Evolutionary conservation across 1,284 basidiomycete genomes (phyloP).

Genomic region (Malassezia obtusa): DNA sequence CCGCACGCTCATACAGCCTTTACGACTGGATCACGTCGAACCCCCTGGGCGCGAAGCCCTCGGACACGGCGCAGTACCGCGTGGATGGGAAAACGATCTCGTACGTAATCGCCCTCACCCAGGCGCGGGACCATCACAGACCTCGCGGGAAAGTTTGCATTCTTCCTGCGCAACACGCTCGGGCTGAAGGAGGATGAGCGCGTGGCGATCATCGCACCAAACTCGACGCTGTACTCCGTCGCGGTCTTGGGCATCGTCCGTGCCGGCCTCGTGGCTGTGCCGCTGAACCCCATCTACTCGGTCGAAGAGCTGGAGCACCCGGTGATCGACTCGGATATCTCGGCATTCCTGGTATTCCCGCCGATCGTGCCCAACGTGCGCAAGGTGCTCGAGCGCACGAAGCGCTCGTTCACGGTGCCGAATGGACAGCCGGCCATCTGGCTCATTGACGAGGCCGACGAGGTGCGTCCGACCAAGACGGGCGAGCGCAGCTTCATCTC

Average conservation of each 20-base stretch:
- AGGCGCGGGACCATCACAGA: constrained; percentile 28
- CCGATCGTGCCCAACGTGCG: constrained; percentile 22
- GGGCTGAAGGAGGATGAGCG: constrained; percentile 27
- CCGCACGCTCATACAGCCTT: not conserved
- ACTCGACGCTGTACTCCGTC: constrained; percentile 30
- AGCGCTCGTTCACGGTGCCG: constrained; percentile 15
- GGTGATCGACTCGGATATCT: constrained; percentile 27
- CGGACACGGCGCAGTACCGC: constrained; percentile 11
- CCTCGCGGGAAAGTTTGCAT: constrained; percentile 24
- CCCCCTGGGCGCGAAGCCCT: not conserved
- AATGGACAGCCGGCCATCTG: constrained; percentile 29
- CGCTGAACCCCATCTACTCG: constrained; percentile 36
- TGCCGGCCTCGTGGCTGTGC: constrained; percentile 31
- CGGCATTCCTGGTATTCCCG: constrained; percentile 34
- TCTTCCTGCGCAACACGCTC: constrained; percentile 29
- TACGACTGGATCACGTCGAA: constrained; percentile 12
- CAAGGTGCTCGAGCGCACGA: constrained; percentile 25
- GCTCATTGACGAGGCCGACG: constrained; percentile 40
- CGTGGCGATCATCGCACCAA: constrained; percentile 39
- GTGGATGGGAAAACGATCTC: constrained; percentile 31
- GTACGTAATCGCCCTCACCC: not conserved
- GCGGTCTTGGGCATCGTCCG: constrained; percentile 17
- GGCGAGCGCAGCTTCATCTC: constrained; percentile 29
- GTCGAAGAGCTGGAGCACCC: constrained; percentile 42
- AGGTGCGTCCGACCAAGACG: constrained; percentile 18